Evolutionary conservation across 2,329 filamentous ascomycete genomes (phyloP).

Genomic region (Verticillium dahliae): DNA sequence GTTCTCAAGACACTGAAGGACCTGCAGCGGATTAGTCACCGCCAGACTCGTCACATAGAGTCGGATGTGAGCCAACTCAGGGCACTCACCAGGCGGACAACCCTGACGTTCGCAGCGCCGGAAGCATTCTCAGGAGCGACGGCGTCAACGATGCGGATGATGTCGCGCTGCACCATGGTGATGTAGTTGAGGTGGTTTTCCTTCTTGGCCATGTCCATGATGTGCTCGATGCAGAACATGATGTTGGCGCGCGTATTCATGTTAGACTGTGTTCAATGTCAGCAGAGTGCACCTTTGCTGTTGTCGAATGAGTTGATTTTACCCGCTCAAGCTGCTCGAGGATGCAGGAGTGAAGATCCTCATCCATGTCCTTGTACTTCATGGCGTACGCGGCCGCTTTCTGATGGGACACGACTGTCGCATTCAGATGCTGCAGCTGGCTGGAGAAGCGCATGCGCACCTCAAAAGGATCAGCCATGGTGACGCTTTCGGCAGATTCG

Average conservation of each 20-base stretch:
- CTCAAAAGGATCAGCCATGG: slow-evolving; percentile 82
- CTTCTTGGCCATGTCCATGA: slow-evolving; percentile 77
- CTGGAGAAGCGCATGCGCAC: slow-evolving; percentile 95
- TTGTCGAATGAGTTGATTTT: slow-evolving; percentile 15
- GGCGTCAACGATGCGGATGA: slow-evolving; percentile 82
- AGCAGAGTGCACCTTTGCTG: too few species aligned
- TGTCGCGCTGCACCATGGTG: slow-evolving; percentile 91
- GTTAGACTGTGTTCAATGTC: slow-evolving; percentile 32
- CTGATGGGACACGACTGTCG: slow-evolving; percentile 79
- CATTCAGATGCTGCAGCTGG: slow-evolving; percentile 85
- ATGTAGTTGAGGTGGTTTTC: slow-evolving; percentile 77
- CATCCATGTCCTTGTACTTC: slow-evolving; percentile 89
- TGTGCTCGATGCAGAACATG: slow-evolving; percentile 97
- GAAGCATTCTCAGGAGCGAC: slow-evolving; percentile 83
- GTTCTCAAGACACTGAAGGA: slow-evolving; percentile 60
- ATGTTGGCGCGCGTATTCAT: slow-evolving; percentile 98
- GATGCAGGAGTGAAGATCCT: slow-evolving; percentile 96
- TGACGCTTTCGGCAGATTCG: background rate
- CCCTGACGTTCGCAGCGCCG: slow-evolving; percentile 88
- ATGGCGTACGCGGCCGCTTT: slow-evolving; percentile 94
- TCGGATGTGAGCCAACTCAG: background rate
- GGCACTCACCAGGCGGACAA: slow-evolving; percentile 67
- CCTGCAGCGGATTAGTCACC: slow-evolving; percentile 29
- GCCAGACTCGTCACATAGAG: slow-evolving; percentile 13
- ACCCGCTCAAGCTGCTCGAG: slow-evolving; percentile 88